Evolutionary conservation across 345 rosid genomes (phyloP).

Genomic region (Rhodamnia argentea): DNA sequence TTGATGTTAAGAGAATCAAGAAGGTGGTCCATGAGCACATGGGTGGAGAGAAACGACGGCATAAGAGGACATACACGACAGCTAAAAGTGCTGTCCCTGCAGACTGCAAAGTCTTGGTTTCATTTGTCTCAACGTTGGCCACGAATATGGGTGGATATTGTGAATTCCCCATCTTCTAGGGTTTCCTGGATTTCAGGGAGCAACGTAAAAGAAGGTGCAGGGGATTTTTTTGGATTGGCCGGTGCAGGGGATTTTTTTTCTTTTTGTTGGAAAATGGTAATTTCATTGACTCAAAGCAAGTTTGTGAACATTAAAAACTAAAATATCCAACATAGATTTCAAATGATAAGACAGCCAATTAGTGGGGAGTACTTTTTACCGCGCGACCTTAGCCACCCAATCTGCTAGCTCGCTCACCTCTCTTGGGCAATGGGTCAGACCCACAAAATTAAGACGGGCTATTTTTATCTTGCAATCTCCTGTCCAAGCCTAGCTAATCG

Average conservation of each 20-base stretch:
- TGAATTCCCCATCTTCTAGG: slow-evolving; percentile 22
- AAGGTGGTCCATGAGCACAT: slow-evolving; percentile 15
- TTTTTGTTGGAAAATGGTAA: no score
- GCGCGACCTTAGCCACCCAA: no score
- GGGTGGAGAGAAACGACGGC: slow-evolving; percentile 6
- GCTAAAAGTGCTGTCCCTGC: slow-evolving; percentile 11
- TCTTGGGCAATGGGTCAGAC: no score
- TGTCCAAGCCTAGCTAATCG: background rate
- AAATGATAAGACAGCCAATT: no score
- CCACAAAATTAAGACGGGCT: no score
- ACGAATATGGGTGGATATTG: slow-evolving; percentile 15
- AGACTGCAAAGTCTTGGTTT: background rate
- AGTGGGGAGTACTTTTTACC: no score
- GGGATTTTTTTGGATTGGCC: background rate
- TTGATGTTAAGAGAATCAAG: background rate
- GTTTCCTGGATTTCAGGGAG: background rate
- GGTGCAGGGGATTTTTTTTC: background rate
- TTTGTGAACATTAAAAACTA: no score
- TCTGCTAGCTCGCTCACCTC: no score
- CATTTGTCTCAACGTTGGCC: slow-evolving; percentile 2
- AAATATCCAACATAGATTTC: no score
- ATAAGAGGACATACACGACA: slow-evolving; percentile 30
- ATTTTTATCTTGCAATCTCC: no score
- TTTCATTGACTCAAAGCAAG: no score
- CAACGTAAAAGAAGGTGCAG: background rate